Conservation (phyloP, 75 land plant genomes). For the Pinus taeda region DNA sequence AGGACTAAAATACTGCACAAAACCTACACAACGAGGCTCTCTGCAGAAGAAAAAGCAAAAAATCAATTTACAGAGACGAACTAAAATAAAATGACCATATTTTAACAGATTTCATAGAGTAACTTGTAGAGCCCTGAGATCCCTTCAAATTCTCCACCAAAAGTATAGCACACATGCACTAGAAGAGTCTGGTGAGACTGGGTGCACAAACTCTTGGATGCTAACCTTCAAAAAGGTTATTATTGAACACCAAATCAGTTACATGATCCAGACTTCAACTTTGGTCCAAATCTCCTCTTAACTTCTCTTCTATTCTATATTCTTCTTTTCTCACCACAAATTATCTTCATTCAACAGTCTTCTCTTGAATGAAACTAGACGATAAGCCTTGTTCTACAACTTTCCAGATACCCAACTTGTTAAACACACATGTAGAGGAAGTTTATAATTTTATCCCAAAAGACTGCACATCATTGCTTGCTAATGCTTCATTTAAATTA, state of each 20-base stretch:
- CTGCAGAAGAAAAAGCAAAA: slow-evolving; percentile 16
- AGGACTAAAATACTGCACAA: slow-evolving; percentile 38
- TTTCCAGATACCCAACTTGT: background rate
- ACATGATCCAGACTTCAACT: slow-evolving; percentile 15
- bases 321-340: background rate
- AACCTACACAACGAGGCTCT: slow-evolving; percentile 52
- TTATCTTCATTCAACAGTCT: slow-evolving; percentile 20
- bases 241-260: slow-evolving; percentile 8
- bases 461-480: background rate
- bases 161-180: background rate
- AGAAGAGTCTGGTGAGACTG: background rate
- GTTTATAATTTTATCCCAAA: background rate
- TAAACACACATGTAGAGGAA: background rate
- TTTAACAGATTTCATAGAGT: background rate
- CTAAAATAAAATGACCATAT: slow-evolving; percentile 1
- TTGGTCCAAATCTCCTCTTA: slow-evolving; percentile 13
- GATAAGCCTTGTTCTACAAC: slow-evolving; percentile 13
- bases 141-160: background rate
- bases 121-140: background rate
- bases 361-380: slow-evolving; percentile 12
- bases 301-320: slow-evolving; percentile 13
- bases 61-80: background rate
- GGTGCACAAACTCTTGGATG: background rate
- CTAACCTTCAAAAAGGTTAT: slow-evolving; percentile 4
- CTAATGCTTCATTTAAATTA: background rate